Conservation (phyloP, 768 basidiomycete genomes). For the Pleurotus tuber-regium region DNA sequence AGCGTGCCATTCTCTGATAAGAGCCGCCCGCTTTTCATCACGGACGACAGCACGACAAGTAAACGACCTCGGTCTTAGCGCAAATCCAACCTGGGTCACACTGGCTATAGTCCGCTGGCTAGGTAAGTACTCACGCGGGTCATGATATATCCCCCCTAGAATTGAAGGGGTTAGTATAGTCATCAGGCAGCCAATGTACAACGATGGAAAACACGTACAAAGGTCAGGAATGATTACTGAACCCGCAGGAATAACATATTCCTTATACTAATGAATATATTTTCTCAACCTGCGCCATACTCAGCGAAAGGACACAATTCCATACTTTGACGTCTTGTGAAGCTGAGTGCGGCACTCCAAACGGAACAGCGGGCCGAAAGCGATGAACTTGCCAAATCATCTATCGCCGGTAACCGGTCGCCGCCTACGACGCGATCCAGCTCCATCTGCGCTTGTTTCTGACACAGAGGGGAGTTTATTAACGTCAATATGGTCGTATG, state of each 20-base stretch:
- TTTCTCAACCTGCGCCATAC: constrained; percentile 21
- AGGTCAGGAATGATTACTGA: constrained; percentile 30
- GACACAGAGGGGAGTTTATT: constrained; percentile 14
- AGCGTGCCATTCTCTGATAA: neutral
- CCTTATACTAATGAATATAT: constrained; percentile 24
- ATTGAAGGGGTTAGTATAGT: too few relatives aligned
- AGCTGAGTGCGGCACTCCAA: constrained; percentile 15
- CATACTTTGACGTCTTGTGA: constrained; percentile 7
- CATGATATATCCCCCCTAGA: constrained; percentile 5
- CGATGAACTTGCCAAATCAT: constrained; percentile 7
- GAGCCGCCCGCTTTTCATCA: neutral
- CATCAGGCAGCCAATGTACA: neutral
- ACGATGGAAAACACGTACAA: constrained; percentile 22
- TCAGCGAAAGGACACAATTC: constrained; percentile 12
- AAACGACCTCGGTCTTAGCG: constrained; percentile 1
- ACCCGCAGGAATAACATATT: constrained; percentile 32
- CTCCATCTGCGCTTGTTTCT: constrained; percentile 17
- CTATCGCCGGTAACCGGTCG: constrained; percentile 5
- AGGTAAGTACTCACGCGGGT: neutral
- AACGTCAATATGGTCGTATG: constrained; percentile 14
- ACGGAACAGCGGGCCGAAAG: constrained; percentile 12
- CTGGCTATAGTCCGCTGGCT: neutral
- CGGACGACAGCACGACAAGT: constrained; percentile 1
- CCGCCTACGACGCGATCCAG: constrained; percentile 17
- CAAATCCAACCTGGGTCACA: neutral